phyloP scores from a whole-genome alignment of 495 filamentous ascomycete genomes.

The Podospora fimiseda region DNA sequence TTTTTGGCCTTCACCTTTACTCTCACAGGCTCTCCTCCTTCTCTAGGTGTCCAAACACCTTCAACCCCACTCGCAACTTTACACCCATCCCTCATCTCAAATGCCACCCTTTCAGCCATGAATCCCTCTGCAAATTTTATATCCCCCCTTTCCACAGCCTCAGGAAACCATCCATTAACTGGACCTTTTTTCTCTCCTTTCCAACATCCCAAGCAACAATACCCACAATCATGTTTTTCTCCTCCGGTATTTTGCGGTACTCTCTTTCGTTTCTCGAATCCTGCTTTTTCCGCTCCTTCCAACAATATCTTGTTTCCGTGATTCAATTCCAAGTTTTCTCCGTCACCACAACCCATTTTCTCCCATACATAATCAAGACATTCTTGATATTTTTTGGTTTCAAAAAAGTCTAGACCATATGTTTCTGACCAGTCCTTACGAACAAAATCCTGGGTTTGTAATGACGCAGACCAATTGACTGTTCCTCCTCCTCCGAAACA shows the following conservation, averaged over 20 bases:
- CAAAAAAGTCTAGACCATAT: constrained; percentile 68
- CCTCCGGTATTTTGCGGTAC: constrained; percentile 77
- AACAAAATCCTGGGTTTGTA: constrained; percentile 77
- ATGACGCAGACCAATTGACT: constrained; percentile 79
- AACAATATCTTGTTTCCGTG: constrained; percentile 59
- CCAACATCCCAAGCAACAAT: constrained; percentile 73
- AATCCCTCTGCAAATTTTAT: constrained; percentile 78
- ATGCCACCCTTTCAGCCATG: constrained; percentile 58
- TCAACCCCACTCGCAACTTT: constrained; percentile 59
- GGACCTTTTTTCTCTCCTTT: constrained; percentile 70
- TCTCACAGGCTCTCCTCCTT: constrained; percentile 52
- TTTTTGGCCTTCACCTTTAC: constrained; percentile 73
- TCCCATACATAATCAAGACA: constrained; percentile 60
- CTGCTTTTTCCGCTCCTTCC: constrained; percentile 69
- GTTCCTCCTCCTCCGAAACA: constrained; percentile 85
- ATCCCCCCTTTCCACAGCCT: constrained; percentile 61
- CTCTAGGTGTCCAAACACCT: constrained; percentile 68
- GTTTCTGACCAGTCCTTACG: constrained; percentile 73
- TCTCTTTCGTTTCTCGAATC: constrained; percentile 55
- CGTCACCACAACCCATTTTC: constrained; percentile 60
- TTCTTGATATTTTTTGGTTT: constrained; percentile 64
- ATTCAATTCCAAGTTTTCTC: constrained; percentile 65
- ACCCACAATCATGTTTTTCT: constrained; percentile 65
- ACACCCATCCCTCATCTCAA: constrained; percentile 45
- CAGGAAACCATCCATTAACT: constrained; percentile 66